Percentiles rank a stretch among this genome's conserved stretches.
These are phyloP conservation scores for Annulohypoxylon bovei DNA, from an alignment of 495 filamentous ascomycete genomes.

Conservation along the genomic window DNA sequence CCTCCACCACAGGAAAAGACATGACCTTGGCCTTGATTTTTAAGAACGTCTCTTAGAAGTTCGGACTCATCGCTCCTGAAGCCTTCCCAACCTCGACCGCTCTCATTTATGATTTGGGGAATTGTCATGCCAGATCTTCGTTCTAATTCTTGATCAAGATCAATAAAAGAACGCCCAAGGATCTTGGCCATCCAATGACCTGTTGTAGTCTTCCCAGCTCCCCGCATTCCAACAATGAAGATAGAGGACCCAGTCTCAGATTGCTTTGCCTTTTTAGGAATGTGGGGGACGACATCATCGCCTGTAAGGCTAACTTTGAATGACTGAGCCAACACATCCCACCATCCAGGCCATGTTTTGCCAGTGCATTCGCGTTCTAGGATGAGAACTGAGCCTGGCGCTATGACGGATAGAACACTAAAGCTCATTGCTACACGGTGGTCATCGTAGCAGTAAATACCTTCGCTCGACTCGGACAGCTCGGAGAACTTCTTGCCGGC, in stretches of 20 bases:
- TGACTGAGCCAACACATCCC: slow-evolving; percentile 82
- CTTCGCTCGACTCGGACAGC: slow-evolving; percentile 69
- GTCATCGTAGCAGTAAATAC: slow-evolving; percentile 95
- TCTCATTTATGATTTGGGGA: slow-evolving; percentile 78
- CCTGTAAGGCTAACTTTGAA: slow-evolving; percentile 82
- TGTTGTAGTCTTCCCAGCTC: slow-evolving; percentile 95
- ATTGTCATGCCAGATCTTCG: slow-evolving; percentile 74
- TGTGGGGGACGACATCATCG: slow-evolving; percentile 63
- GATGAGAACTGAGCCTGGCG: slow-evolving; percentile 80
- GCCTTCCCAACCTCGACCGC: slow-evolving; percentile 81
- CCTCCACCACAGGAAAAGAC: slow-evolving; percentile 96
- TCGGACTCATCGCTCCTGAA: slow-evolving; percentile 85
- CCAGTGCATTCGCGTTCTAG: slow-evolving; percentile 90
- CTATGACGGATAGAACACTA: slow-evolving; percentile 82
- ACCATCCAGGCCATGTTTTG: slow-evolving; percentile 99
- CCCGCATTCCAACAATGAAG: slow-evolving; percentile 97
- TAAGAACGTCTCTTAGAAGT: slow-evolving; percentile 75
- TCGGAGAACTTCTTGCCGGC: slow-evolving; percentile 70
- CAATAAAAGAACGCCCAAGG: slow-evolving; percentile 79
- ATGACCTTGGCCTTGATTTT: slow-evolving; percentile 76
- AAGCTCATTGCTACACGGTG: slow-evolving; percentile 99
- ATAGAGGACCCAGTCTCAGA: slow-evolving; percentile 68
- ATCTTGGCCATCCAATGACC: slow-evolving; percentile 82
- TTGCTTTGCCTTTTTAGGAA: slow-evolving; percentile 44
- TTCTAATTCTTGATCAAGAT: slow-evolving; percentile 90